Evolutionary conservation across 805 yeast genomes (phyloP), one percentile per base, ranked within the genome.

Genomic region (Kazachstania viticola): DNA sequence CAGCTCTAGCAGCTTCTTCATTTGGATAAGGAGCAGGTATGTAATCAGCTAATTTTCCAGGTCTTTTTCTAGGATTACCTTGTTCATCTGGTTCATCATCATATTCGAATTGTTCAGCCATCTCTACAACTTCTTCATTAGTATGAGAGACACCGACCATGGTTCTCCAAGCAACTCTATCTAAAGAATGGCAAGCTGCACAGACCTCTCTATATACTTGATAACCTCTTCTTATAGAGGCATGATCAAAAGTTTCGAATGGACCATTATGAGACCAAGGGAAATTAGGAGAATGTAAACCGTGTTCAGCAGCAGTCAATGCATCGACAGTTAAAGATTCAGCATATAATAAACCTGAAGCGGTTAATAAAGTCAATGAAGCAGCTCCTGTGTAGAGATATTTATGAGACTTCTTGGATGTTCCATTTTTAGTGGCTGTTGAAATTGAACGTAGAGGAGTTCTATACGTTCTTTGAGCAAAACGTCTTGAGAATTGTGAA

Each of bases 1-100:
- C 96, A 46, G 97, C 95, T 71, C 98, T 83, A 30, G 98, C 98
- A 44, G 97, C 97, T 69, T 91, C 93, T 65, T 91, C 98, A 61
- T 91, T 91, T 45, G 84, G 83, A 62, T 91, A 91, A 36, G 98
- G 98, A 43, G 81, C 83, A 48, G 94, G 97, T 45, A 91, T 69
- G 64, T 79, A 73, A 65, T 91, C 98, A 41, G 97, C 87, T 57
- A 91, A 74, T 67, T 91, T 91, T 68, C 98, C 98, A 37, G 94
- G 80, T 72, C 98, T 84, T 80, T 80, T 85, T 69, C 82, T 82
- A 63, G 95, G 95, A 61, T 81, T 80, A 59, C 97, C 97, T 71
- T 87, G 93, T 62, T 87, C 95, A 63, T 85, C 96, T 61, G 94
- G 94, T 67, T 91, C 98, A 59, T 87, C 96, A 55, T 85, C 96